phyloP scores from a whole-genome alignment of 306 rosid species.

The Myrica gale region DNA sequence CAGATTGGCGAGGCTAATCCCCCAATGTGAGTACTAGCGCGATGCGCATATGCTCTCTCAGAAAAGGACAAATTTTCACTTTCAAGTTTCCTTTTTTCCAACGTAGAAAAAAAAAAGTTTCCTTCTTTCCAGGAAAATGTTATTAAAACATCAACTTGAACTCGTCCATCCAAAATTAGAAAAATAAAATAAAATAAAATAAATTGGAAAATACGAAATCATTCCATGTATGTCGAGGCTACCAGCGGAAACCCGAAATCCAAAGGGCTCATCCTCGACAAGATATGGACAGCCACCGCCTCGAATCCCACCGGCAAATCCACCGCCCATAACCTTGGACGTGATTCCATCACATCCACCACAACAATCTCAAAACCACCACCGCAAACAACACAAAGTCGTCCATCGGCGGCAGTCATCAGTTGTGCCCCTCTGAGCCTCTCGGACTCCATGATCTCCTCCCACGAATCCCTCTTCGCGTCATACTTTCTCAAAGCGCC shows the following conservation, averaged over 20 bases:
- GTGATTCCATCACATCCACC: conserved; percentile 44
- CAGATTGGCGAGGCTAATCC: too few relatives aligned
- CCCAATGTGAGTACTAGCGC: too few relatives aligned
- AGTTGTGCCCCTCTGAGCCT: conserved; percentile 63
- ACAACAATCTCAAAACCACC: conserved; percentile 42
- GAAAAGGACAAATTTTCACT: not conserved
- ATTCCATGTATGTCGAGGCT: not conserved
- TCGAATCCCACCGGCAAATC: conserved; percentile 55
- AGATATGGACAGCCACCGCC: conserved; percentile 58
- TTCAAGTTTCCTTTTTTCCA: not conserved
- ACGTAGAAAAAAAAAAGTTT: too few relatives aligned
- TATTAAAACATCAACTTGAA: not conserved
- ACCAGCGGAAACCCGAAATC: conserved; percentile 15
- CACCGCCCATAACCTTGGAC: conserved; percentile 40
- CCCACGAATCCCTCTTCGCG: conserved; percentile 53
- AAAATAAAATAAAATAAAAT: too few relatives aligned
- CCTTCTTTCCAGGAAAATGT: too few relatives aligned
- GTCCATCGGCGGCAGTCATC: conserved; percentile 52
- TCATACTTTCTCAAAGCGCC: conserved; percentile 52
- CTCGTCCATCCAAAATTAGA: not conserved
- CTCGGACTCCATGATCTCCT: conserved; percentile 35
- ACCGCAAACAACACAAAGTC: conserved; percentile 53
- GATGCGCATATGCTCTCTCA: too few relatives aligned
- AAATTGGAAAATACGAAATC: not conserved
- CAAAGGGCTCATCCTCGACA: conserved; percentile 53